Base-by-base conservation (phyloP, 2,329 filamentous ascomycete genomes). In the Epichloe hybrida region DNA sequence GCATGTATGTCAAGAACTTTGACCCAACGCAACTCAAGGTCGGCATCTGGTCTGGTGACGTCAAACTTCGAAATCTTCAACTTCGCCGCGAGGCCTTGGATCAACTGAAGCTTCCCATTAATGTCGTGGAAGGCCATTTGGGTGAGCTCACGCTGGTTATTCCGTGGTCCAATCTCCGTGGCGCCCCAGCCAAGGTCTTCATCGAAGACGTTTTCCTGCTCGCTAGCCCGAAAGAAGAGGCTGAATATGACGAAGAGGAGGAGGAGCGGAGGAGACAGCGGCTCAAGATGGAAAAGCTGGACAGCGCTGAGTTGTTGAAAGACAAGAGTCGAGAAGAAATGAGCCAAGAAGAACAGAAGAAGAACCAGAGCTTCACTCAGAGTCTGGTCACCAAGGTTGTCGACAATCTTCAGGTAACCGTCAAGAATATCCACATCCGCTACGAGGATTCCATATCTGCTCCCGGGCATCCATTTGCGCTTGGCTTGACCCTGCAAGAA, bases 1-100 rank as follows among this genome's bases (percentile, higher is more conserved):
- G 93, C 77, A 95, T 97, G 86, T 98, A 98, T 69, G 91, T 99
- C 69, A 90, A 95, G 78, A 97, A 98, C 71, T 98, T 99, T 67
- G 93, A 99, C 69, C 88, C 93, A 50, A 86, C 88, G 62, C 93
- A 98, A 73, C 79, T 99, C 58, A 98, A 98, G 66, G 90, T 98
- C 56, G 93, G 94, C 56, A 98, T 98, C 62, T 98, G 91, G 93
- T 95, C 88, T 21, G 93, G 94, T 61, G 93, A 99, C 72, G 93
- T 98, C 62, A 95, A 95, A 71, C 77, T 99, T 44, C 83, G 84
- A 54, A 84, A 98, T 62, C 83, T 99, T 53, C 87, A 98, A 72
- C 78, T 99, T 46, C 88, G 90, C 51, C 81, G 87, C 52, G 93
- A 98, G 74, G 93, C 93, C 17, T 83, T 99, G 57, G 93, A 99